These are phyloP conservation scores for Tuctoria greenei DNA, from an alignment of 176 grass and related monocot species.

Conservation along the genomic window DNA sequence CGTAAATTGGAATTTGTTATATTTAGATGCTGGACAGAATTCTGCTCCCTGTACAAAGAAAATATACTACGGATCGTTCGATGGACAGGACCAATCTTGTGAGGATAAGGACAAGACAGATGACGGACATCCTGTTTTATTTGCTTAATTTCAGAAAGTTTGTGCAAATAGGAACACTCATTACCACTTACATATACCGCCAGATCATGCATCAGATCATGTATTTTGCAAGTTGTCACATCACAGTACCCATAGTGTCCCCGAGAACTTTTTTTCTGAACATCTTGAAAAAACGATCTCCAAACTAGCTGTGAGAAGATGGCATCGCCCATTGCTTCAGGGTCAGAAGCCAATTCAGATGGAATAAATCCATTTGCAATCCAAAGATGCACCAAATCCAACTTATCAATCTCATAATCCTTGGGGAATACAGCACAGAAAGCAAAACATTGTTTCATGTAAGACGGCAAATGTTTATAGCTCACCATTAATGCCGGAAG, in stretches of 20 bases:
- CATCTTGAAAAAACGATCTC: conserved; percentile 19
- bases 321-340: no score
- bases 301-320: no score
- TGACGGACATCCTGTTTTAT: background rate
- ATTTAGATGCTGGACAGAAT: background rate
- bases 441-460: background rate
- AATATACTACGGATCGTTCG: background rate
- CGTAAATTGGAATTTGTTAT: background rate
- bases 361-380: conserved; percentile 29
- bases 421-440: background rate
- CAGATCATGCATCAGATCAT: background rate
- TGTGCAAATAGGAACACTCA: background rate
- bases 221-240: conserved; percentile 6
- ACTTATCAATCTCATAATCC: background rate
- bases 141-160: background rate
- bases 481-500: no score
- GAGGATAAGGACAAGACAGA: background rate
- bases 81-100: background rate
- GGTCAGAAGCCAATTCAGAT: background rate
- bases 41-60: accelerated
- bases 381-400: conserved; percentile 3
- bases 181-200: background rate
- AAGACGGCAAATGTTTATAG: no score
- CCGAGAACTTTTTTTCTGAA: background rate
- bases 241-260: background rate